Base-by-base conservation (phyloP, 768 basidiomycete species). In the Gyrodon lividus region DNA sequence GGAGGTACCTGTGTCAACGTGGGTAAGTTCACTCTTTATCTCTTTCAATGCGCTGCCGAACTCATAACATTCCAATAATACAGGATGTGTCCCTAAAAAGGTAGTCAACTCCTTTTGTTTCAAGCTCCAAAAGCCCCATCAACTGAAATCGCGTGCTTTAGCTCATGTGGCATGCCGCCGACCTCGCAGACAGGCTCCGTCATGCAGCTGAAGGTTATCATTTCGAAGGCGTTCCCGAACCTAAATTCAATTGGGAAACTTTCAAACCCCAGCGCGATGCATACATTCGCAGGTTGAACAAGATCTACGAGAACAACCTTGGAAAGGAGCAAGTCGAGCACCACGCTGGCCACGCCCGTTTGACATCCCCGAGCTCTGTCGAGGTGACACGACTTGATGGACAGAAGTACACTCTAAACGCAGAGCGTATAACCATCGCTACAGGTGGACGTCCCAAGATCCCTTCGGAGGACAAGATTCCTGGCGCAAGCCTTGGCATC, bases 1-100 rank as follows among this genome's bases (percentile, higher is more conserved):
- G 97, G 97, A 30, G 97, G 96, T 46, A 98, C 96, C 33, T 99
- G 97, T 66, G 97, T 99, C 53, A 98, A 98, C 69, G 96, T 99
- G 53, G 96, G 93, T 89, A 59, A 58, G 89, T 77, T 31, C 24
- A 38, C 41, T 38, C 9, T 22, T 4, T 28, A 6, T 35, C 35
- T 10, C 33, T 43, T 47, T 41, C 28, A 16, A 30, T 37, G 12
- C n/a, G 2, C 35, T 14, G 16, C 33, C 17, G 28, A 50, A 43
- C 52, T 56, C n/a, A 61, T 13, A 6, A 10, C 50, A 51, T 26
- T 7, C n/a, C 30, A 37, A 48, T 45, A 40, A 59, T 52, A 6
- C 57, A 90, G 92, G 93, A 62, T 98, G 96, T 73, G 93, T 99
- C 5, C 97, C 97, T 14, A 99, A 99, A 75, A 99, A 97, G 77